Percentiles rank a stretch among this genome's conserved stretches.
Evolutionary conservation across 371 early-diverging fungal species (phyloP).

Genomic region (Apophysomyces ossiformis): DNA sequence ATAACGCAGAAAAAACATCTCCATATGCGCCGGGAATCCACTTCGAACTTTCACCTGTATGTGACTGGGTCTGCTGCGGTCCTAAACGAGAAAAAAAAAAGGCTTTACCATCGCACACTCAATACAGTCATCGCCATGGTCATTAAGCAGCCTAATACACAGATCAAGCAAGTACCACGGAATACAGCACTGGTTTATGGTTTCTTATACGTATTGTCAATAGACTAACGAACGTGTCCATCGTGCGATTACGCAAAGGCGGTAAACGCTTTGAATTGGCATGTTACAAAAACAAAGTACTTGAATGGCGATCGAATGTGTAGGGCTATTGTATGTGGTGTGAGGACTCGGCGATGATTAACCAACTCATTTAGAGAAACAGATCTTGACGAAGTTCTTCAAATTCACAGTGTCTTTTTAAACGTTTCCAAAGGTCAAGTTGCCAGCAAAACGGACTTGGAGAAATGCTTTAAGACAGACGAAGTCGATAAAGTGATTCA

Average conservation of each 20-base stretch:
- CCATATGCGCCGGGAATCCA: no score
- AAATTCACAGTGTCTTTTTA: constrained; percentile 88
- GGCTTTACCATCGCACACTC: not conserved
- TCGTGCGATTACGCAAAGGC: constrained; percentile 95
- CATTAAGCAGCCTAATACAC: constrained; percentile 54
- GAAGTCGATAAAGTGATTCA: constrained; percentile 81
- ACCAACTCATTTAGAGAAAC: constrained; percentile 71
- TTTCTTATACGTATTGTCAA: not conserved
- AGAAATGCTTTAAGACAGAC: constrained; percentile 87
- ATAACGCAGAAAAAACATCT: no score
- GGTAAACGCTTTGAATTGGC: constrained; percentile 98
- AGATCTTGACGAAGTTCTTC: constrained; percentile 95
- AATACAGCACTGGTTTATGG: not conserved
- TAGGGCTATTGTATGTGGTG: constrained; percentile 42
- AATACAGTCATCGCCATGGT: constrained; percentile 32
- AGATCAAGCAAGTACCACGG: constrained; percentile 55
- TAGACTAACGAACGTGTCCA: constrained; percentile 92
- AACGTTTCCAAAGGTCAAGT: constrained; percentile 98
- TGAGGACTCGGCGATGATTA: not conserved
- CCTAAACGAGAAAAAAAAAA: not conserved
- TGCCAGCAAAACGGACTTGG: constrained; percentile 87
- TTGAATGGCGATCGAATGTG: constrained; percentile 94
- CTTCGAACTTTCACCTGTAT: no score
- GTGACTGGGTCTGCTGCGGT: no score
- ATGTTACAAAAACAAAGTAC: constrained; percentile 98